A percentile compares a stretch with the other conserved stretches of the same genome.
Evolutionary conservation across 2,329 filamentous ascomycete genomes (phyloP).

Genomic region (Chaetomium sp.): DNA sequence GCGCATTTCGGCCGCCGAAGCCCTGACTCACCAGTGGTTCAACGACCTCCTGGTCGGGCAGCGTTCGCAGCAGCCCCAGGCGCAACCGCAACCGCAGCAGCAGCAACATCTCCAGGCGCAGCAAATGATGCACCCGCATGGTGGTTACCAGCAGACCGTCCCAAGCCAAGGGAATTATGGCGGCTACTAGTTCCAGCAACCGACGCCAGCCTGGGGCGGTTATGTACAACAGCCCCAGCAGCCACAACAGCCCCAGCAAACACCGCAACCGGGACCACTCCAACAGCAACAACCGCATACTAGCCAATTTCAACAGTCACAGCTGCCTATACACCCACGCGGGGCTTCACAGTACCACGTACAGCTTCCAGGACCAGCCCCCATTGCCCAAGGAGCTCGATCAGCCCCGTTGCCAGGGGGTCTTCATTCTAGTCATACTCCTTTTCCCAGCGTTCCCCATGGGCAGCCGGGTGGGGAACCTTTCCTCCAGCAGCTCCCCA

Average conservation of each 20-base stretch:
- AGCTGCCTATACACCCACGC: too few species aligned
- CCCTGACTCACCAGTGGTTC: constrained; percentile 91
- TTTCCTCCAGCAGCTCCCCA: too few species aligned
- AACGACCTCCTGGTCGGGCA: constrained; percentile 56
- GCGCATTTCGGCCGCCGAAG: constrained; percentile 79
- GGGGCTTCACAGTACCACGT: too few species aligned
- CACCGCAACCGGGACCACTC: background rate
- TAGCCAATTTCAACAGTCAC: too few species aligned
- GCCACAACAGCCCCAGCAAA: background rate
- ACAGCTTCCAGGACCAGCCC: too few species aligned
- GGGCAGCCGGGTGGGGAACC: too few species aligned
- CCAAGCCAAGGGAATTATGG: constrained; percentile 25
- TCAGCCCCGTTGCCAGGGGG: too few species aligned
- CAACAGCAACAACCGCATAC: too few species aligned
- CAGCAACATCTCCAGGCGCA: constrained; percentile 17
- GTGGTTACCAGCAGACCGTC: constrained; percentile 24
- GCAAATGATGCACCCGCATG: constrained; percentile 24
- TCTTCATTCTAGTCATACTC: too few species aligned
- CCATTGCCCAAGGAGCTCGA: too few species aligned
- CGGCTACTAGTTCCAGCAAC: constrained; percentile 20
- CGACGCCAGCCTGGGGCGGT: background rate
- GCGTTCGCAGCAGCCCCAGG: constrained; percentile 29
- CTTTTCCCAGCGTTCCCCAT: too few species aligned
- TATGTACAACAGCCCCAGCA: background rate
- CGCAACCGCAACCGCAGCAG: constrained; percentile 31